phyloP scores from a whole-genome alignment of 176 grass and related monocot species.

The Luzula sylvatica region DNA sequence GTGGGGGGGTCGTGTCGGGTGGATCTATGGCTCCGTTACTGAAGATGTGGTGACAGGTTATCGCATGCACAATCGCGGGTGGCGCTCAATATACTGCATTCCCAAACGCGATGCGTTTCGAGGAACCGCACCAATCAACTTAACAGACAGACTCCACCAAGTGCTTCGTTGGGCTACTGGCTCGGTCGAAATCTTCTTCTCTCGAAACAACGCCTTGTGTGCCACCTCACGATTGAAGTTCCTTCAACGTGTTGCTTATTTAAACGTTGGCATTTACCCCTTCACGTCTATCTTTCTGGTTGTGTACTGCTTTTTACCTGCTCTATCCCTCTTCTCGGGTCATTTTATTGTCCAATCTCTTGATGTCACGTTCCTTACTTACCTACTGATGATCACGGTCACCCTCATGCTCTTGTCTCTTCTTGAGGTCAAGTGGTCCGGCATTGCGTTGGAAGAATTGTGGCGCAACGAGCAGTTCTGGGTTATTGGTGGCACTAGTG shows the following conservation, averaged over 20 bases:
- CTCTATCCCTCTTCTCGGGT: conserved; percentile 31
- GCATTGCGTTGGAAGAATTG: conserved; percentile 29
- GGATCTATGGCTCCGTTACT: conserved; percentile 91
- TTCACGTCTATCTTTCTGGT: conserved; percentile 39
- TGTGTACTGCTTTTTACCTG: conserved; percentile 24
- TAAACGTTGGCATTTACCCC: conserved; percentile 39
- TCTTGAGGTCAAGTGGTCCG: conserved; percentile 39
- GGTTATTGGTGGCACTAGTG: conserved; percentile 34
- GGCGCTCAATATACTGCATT: conserved; percentile 97
- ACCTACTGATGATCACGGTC: conserved; percentile 34
- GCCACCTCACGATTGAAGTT: conserved; percentile 68
- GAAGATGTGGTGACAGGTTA: conserved; percentile 91
- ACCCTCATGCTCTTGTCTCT: conserved; percentile 32
- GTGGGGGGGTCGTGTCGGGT: conserved; percentile 70
- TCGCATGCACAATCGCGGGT: conserved; percentile 87
- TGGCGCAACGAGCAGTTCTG: conserved; percentile 42
- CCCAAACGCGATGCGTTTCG: conserved; percentile 78
- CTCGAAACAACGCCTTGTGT: conserved; percentile 70
- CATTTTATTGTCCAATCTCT: conserved; percentile 28
- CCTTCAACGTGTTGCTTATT: conserved; percentile 52
- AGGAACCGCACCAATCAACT: conserved; percentile 86
- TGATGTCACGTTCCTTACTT: conserved; percentile 25
- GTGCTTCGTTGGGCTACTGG: conserved; percentile 92
- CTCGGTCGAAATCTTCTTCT: conserved; percentile 94
- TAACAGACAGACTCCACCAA: conserved; percentile 87